A percentile compares a stretch with the other conserved stretches of the same genome.
Conservation (phyloP, 1,284 basidiomycete genomes). For the Coriolopsis trogii region DNA sequence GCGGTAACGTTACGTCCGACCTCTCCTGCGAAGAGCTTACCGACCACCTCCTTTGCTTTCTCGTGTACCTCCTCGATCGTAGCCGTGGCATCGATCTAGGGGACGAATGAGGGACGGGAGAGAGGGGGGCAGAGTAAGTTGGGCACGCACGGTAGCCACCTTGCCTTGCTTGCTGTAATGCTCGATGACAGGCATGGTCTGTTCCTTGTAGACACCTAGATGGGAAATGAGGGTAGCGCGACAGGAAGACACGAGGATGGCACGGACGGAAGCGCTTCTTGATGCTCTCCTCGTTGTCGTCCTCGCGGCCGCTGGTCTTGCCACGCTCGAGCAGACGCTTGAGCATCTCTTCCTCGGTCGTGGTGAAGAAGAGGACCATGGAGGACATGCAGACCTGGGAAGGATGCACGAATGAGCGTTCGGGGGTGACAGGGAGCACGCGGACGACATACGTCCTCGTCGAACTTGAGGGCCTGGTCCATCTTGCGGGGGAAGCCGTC, state of each 20-base stretch:
- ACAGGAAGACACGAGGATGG: not conserved
- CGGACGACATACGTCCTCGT: slow-evolving; percentile 74
- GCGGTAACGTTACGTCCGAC: slow-evolving; percentile 30
- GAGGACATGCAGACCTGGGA: slow-evolving; percentile 78
- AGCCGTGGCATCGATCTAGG: slow-evolving; percentile 79
- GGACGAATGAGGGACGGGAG: not conserved
- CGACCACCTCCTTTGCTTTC: slow-evolving; percentile 59
- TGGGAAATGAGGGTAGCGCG: not conserved
- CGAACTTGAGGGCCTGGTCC: slow-evolving; percentile 97
- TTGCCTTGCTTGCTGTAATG: slow-evolving; percentile 76
- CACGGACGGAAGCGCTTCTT: slow-evolving; percentile 91
- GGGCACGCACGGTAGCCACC: slow-evolving; percentile 73
- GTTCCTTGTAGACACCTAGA: slow-evolving; percentile 85
- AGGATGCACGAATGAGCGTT: not conserved
- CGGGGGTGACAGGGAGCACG: not conserved
- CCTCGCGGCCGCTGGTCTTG: slow-evolving; percentile 94
- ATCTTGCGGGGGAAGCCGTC: slow-evolving; percentile 99
- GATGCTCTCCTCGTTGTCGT: slow-evolving; percentile 96
- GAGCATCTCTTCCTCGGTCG: slow-evolving; percentile 89
- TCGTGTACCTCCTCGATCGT: slow-evolving; percentile 76
- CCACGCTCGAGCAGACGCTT: slow-evolving; percentile 86
- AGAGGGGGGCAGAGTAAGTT: not conserved
- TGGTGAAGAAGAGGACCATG: slow-evolving; percentile 88
- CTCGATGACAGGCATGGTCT: slow-evolving; percentile 96
- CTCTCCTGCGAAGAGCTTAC: slow-evolving; percentile 39